These are phyloP conservation scores for Sporothrix humicola DNA, from an alignment of 2,329 filamentous ascomycete species.

Conservation along the genomic window DNA sequence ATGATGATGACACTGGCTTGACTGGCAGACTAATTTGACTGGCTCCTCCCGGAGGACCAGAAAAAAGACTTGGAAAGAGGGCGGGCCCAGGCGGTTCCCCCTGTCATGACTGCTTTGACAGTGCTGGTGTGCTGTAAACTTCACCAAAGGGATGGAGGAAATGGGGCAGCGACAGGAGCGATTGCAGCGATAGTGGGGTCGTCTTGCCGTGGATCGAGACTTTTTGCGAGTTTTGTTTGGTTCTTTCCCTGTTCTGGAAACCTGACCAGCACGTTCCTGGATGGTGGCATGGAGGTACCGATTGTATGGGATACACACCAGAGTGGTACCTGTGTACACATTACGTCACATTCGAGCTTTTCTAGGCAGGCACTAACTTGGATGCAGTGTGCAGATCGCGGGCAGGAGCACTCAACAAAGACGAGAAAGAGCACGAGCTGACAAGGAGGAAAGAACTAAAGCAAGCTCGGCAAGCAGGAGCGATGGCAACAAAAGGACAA, in stretches of 20 bases:
- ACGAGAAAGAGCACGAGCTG: not conserved
- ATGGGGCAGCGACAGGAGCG: not conserved
- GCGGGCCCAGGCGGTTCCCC: not conserved
- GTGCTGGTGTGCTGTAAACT: not conserved
- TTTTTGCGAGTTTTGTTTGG: not conserved
- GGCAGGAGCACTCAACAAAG: slow-evolving; percentile 11
- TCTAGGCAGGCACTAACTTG: slow-evolving; percentile 10
- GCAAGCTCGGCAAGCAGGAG: not conserved
- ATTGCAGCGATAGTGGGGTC: slow-evolving; percentile 3
- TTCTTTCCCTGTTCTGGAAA: slow-evolving; percentile 17
- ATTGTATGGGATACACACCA: not conserved
- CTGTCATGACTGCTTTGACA: not conserved
- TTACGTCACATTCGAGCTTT: slow-evolving; percentile 29
- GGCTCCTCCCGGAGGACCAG: not conserved
- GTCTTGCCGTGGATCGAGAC: not conserved
- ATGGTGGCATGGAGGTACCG: slow-evolving; percentile 5
- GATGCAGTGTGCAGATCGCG: slow-evolving; percentile 12
- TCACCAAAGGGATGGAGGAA: not conserved
- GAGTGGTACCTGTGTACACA: not conserved
- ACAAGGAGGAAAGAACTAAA: not conserved
- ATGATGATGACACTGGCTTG: slow-evolving; percentile 19
- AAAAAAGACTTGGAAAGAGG: slow-evolving; percentile 19
- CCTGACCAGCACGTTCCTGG: slow-evolving; percentile 7
- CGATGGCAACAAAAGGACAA: not conserved
- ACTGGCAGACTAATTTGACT: not conserved